Evolutionary conservation across 2,329 filamentous ascomycete species (phyloP), one percentile per base, ranked within the genome.

Genomic region (Penicillium sp.): DNA sequence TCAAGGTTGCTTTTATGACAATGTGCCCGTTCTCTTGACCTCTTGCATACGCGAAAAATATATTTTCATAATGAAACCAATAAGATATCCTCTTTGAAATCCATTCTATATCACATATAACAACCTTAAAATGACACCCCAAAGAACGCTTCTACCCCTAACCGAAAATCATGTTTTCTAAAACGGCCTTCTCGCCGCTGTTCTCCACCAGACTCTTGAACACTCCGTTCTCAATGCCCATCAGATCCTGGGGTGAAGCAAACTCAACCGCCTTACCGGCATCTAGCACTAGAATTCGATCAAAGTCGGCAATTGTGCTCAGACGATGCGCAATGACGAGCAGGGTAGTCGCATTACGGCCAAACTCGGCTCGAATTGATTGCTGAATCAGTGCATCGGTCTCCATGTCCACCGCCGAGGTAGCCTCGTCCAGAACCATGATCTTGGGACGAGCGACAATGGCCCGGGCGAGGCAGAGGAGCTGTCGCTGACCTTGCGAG

Each of bases 361-460:
- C 83, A 60, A 91, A 90, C 68, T 90, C 87, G 65, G 88, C 85
- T 15, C 88, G 81, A 65, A 92, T 91, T 49, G 82, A 86, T 11
- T 85, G 81, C 75, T 92, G 89, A 65, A 92, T 92, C 25, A 90
- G 80, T 1, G 81, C 77, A 69, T 92, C 89, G 0, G 89, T 92
- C 40, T 81, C 79, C 86, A 90, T 90, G 70, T 92, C 89, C 4
- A 92, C 88, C 0, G 89, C 88, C 3, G 84, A 87, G 0, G 89
- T 93, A 1, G 89, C 89, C 75, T 93, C 89, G 68, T 93, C 89
- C 1, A 92, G 81, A 1, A 92, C 85, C 83, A 93, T 88, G 64
- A 93, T 85, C 68, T 89, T 88, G 4, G 89, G 89, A 0, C 86
- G 81, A 0, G 84, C 81, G 23, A 91, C 84, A 64, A 92, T 90